Conservation (phyloP, 73 alveolate species). For the Paramecium primaurelia region DNA sequence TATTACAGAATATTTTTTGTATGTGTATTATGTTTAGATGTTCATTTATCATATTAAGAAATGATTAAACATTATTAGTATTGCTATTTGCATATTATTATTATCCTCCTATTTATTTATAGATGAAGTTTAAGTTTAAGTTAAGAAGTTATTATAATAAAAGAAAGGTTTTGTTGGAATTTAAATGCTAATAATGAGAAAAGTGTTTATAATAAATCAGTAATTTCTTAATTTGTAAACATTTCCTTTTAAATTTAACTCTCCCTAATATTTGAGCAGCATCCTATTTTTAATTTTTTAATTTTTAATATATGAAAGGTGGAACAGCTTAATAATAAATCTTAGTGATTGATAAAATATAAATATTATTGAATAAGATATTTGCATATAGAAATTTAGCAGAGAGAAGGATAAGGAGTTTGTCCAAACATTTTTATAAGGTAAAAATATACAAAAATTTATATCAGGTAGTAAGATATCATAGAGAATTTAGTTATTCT, state of each 20-base stretch:
- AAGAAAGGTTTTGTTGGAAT: no score
- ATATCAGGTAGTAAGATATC: neutral
- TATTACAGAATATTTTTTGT: neutral
- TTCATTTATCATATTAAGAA: neutral
- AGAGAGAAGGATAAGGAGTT: neutral
- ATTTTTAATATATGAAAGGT: neutral
- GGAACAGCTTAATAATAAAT: neutral
- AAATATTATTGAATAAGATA: neutral
- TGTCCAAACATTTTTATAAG: neutral
- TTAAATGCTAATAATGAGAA: neutral
- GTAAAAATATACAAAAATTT: neutral
- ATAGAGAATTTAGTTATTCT: neutral
- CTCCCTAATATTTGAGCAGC: neutral
- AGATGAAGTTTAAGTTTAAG: neutral
- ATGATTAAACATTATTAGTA: neutral
- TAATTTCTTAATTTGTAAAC: no score
- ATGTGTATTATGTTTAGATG: neutral
- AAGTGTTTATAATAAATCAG: neutral
- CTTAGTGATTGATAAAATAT: neutral
- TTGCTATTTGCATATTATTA: neutral
- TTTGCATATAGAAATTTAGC: neutral
- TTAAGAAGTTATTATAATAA: no score
- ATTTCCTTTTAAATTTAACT: neutral
- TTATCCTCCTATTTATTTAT: neutral
- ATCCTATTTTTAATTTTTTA: neutral